A percentile compares a stretch with the other conserved stretches of the same genome.
Conservation (phyloP, 306 rosid genomes). For the Heteromeles arbutifolia region DNA sequence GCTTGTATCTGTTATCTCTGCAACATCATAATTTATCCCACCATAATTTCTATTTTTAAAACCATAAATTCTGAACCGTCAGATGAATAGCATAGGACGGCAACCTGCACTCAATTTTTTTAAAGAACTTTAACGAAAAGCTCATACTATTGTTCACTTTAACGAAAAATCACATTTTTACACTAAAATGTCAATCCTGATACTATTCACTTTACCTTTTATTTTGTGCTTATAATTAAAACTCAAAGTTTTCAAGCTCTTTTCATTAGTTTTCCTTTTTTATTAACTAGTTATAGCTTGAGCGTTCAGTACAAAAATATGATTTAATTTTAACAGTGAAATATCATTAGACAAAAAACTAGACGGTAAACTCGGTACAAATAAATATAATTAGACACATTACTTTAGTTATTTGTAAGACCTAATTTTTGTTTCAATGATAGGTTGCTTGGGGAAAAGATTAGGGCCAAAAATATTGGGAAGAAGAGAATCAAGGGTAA, state of each 20-base stretch:
- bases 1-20: not conserved
- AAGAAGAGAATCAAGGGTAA: constrained; percentile 70
- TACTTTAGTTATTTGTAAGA: not conserved
- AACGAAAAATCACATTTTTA: no score
- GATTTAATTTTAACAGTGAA: no score
- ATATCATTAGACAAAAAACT: no score
- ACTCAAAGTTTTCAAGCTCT: no score
- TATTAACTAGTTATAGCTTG: no score
- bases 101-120: not conserved
- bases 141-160: no score
- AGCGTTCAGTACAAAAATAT: not conserved
- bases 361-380: not conserved
- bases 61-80: not conserved
- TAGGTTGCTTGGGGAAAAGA: constrained; percentile 92
- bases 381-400: not conserved
- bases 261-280: no score
- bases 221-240: no score
- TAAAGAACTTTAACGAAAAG: no score
- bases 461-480: constrained; percentile 86
- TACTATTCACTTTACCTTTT: no score
- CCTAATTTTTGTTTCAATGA: constrained; percentile 13
- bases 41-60: not conserved
- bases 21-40: not conserved
- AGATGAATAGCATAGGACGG: not conserved
- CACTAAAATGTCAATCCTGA: no score